Conservation (phyloP, 352 stramenopile genomes). For the Phytophthora palmivora region DNA sequence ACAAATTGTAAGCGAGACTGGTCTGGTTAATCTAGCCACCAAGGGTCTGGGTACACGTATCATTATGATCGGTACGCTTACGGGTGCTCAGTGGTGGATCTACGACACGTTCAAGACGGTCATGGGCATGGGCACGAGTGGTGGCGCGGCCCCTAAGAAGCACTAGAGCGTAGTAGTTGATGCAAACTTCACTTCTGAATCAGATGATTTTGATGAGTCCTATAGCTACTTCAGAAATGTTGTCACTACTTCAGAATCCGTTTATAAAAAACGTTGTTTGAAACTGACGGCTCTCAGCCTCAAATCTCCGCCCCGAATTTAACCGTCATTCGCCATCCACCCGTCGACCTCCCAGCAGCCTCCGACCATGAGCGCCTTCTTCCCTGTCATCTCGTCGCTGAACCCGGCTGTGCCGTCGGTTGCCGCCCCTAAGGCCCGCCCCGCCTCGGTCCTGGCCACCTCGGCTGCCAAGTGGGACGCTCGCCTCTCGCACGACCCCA, state of each 20-base stretch:
- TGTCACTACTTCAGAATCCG: conserved; percentile 6
- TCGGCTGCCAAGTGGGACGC: conserved; percentile 86
- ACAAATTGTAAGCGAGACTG: conserved; percentile 84
- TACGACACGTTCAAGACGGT: conserved; percentile 96
- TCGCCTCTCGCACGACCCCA: conserved; percentile 77
- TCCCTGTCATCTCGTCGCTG: conserved; percentile 77
- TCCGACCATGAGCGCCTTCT: conserved; percentile 75
- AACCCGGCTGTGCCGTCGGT: conserved; percentile 61
- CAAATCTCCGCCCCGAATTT: conserved; percentile 25
- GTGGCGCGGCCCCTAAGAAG: conserved; percentile 75
- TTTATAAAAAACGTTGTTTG: conserved; percentile 31
- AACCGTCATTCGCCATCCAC: conserved; percentile 72
- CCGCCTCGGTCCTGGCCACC: conserved; percentile 67
- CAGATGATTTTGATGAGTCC: not conserved
- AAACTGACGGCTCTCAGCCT: conserved; percentile 40
- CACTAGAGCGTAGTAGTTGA: conserved; percentile 53
- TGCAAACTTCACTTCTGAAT: too few species aligned
- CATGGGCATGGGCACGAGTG: conserved; percentile 91
- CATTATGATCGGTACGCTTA: conserved; percentile 96
- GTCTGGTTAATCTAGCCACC: conserved; percentile 75
- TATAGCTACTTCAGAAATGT: too few species aligned
- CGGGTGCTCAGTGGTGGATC: conserved; percentile 97
- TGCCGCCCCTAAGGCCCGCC: conserved; percentile 41
- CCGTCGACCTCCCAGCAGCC: conserved; percentile 44
- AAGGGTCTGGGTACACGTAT: conserved; percentile 93